Conservation (phyloP, 495 filamentous ascomycete species). For the Rhizodiscina lignyota region DNA sequence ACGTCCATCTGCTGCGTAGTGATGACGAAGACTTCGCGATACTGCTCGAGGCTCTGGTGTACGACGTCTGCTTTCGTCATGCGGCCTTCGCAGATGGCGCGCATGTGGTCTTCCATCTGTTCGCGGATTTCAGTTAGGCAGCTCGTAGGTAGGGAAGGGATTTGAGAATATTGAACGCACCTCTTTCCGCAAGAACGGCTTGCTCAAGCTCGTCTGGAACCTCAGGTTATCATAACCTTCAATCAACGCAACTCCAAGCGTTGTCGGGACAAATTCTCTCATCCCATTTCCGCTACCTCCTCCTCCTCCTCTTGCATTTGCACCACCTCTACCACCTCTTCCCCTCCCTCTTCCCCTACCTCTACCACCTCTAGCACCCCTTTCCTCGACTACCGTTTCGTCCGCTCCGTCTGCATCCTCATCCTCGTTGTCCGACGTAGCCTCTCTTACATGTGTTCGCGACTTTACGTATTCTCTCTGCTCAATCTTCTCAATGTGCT, state of each 20-base stretch:
- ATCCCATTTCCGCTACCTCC: slow-evolving; percentile 35
- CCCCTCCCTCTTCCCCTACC: slow-evolving; percentile 24
- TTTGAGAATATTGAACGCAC: slow-evolving; percentile 12
- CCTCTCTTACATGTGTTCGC: slow-evolving; percentile 30
- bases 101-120: slow-evolving; percentile 82
- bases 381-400: slow-evolving; percentile 21
- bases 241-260: slow-evolving; percentile 75
- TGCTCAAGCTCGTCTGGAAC: slow-evolving; percentile 77
- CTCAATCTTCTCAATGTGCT: slow-evolving; percentile 93
- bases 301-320: slow-evolving; percentile 27
- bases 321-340: slow-evolving; percentile 23
- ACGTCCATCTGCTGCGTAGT: slow-evolving; percentile 56
- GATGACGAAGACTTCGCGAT: slow-evolving; percentile 66
- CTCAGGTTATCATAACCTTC: slow-evolving; percentile 87
- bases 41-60: slow-evolving; percentile 64
- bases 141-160: not conserved
- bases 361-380: slow-evolving; percentile 29
- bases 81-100: slow-evolving; percentile 81
- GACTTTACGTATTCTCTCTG: slow-evolving; percentile 67
- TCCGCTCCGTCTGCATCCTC: slow-evolving; percentile 21
- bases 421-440: no score
- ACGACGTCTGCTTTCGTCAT: slow-evolving; percentile 58
- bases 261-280: slow-evolving; percentile 80
- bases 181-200: slow-evolving; percentile 95
- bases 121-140: slow-evolving; percentile 5